These are phyloP conservation scores for Torrubiella hemipterigena DNA, from an alignment of 2,329 filamentous ascomycete genomes.

Conservation along the genomic window DNA sequence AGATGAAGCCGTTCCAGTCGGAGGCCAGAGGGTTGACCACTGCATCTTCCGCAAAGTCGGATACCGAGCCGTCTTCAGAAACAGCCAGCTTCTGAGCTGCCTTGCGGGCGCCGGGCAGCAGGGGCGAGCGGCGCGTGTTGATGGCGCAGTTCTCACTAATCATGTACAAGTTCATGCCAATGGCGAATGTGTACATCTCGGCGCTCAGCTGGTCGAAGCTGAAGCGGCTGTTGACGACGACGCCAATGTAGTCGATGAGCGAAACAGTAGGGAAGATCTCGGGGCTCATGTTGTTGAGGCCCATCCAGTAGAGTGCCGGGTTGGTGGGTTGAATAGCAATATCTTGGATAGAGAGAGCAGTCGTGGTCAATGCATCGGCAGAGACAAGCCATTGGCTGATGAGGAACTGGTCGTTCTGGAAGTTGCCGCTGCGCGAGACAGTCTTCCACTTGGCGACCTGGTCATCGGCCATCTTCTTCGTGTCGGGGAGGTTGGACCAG, in stretches of 20 bases:
- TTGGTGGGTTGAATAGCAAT: slow-evolving; percentile 20
- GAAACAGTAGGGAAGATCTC: slow-evolving; percentile 18
- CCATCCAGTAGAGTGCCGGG: slow-evolving; percentile 21
- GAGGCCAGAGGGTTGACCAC: not conserved
- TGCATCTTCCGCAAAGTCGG: no score
- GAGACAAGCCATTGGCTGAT: slow-evolving; percentile 20
- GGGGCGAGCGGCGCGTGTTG: slow-evolving; percentile 11
- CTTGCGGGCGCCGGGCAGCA: slow-evolving; percentile 7
- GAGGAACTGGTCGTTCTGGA: slow-evolving; percentile 13
- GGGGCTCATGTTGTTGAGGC: slow-evolving; percentile 15
- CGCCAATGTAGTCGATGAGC: slow-evolving; percentile 18
- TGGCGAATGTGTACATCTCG: slow-evolving; percentile 17
- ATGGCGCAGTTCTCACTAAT: slow-evolving; percentile 20
- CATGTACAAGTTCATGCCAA: slow-evolving; percentile 19
- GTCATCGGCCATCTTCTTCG: slow-evolving; percentile 11
- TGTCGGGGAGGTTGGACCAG: slow-evolving; percentile 18
- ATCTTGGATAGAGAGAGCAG: slow-evolving; percentile 13
- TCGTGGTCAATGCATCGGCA: slow-evolving; percentile 14
- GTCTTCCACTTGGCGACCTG: slow-evolving; percentile 12
- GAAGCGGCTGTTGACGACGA: slow-evolving; percentile 13
- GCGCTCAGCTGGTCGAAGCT: slow-evolving; percentile 17
- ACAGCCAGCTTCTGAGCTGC: no score
- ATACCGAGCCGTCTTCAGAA: no score
- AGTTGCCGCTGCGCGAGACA: slow-evolving; percentile 9
- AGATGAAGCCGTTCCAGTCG: not conserved